Evolutionary conservation across 2,329 filamentous ascomycete species (phyloP).

Genomic region (Gremmenia infestans): DNA sequence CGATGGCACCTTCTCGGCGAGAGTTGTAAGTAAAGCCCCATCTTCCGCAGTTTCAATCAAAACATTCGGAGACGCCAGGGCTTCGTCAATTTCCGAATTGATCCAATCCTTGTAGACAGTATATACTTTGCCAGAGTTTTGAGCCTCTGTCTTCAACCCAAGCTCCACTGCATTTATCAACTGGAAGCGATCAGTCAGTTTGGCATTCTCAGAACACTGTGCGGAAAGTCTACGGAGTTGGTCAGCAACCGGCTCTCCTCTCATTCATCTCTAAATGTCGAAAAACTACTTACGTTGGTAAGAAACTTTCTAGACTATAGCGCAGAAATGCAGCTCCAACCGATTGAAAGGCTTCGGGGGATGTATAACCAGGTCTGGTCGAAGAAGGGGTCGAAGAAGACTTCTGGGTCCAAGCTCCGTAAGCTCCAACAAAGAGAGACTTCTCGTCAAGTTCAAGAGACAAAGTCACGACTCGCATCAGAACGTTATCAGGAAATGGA

Average conservation of each 20-base stretch:
- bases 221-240: too few relatives aligned
- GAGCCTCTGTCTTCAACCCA: conserved; percentile 1
- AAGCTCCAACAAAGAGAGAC: background rate
- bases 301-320: background rate
- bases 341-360: background rate
- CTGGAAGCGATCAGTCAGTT: background rate
- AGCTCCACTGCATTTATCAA: conserved; percentile 3
- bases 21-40: conserved; percentile 2
- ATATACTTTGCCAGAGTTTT: background rate
- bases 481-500: conserved; percentile 1
- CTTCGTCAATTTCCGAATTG: background rate
- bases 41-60: conserved; percentile 3
- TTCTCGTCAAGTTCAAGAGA: conserved; percentile 5
- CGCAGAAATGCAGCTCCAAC: conserved; percentile 5
- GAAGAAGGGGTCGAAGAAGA: background rate
- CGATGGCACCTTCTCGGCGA: background rate
- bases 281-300: conserved; percentile 4
- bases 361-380: background rate
- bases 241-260: too few relatives aligned
- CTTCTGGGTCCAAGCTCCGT: conserved; percentile 1
- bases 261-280: too few relatives aligned
- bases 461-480: background rate
- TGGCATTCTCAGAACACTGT: too few relatives aligned
- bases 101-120: conserved; percentile 7
- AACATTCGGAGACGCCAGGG: background rate